Conservation (phyloP, 2,329 filamentous ascomycete species). For the Sporothrix schenckii region DNA sequence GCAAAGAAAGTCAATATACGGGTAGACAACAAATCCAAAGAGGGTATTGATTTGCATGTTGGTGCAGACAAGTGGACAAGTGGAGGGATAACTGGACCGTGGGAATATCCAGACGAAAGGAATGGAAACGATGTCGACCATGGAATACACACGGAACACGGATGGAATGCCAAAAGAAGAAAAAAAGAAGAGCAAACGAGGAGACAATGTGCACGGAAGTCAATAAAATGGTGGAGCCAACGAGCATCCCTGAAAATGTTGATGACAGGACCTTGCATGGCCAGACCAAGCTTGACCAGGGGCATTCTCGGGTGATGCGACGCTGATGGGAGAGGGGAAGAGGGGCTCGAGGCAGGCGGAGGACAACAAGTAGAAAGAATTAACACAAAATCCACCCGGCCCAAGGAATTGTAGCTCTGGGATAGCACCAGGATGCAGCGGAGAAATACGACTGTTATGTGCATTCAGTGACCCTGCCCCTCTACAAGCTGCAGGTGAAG, state of each 20-base stretch:
- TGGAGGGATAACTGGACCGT: background rate
- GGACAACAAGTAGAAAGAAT: background rate
- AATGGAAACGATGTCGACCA: background rate
- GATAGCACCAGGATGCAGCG: background rate
- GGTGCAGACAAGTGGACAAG: background rate
- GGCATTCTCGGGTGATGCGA: constrained; percentile 7
- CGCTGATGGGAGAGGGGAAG: background rate
- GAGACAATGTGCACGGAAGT: background rate
- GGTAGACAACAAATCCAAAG: background rate
- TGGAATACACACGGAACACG: background rate
- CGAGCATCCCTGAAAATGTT: background rate
- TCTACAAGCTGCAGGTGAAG: no score
- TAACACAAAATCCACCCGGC: background rate
- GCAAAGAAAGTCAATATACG: background rate
- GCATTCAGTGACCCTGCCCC: background rate
- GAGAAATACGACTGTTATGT: constrained; percentile 1
- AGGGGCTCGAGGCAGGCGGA: background rate
- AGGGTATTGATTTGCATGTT: background rate
- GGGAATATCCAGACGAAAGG: no score
- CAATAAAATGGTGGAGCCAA: background rate
- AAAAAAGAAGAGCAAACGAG: background rate
- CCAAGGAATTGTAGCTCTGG: background rate
- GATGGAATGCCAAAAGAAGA: background rate
- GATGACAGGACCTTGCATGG: background rate
- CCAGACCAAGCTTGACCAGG: background rate